phyloP scores from a whole-genome alignment of 2,329 filamentous ascomycete genomes.

The Penicillium hordei region DNA sequence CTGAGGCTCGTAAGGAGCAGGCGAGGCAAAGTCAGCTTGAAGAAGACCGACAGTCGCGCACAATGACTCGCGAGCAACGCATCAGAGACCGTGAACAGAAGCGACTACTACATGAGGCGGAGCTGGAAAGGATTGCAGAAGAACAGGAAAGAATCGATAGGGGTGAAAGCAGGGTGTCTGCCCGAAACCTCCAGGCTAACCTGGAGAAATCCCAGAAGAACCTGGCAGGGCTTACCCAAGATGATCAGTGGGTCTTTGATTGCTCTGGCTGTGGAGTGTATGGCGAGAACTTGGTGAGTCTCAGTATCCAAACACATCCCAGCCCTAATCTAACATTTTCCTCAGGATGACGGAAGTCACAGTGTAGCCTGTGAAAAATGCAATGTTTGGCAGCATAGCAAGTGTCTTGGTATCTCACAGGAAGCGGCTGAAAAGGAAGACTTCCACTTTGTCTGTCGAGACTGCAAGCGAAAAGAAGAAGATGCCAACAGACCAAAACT shows the following conservation, averaged over 20 bases:
- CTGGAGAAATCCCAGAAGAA: slow-evolving; percentile 78
- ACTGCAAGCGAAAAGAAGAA: slow-evolving; percentile 70
- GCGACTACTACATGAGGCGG: slow-evolving; percentile 79
- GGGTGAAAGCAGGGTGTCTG: slow-evolving; percentile 65
- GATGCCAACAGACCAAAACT: slow-evolving; percentile 62
- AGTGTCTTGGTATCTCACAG: slow-evolving; percentile 78
- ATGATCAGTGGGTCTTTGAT: slow-evolving; percentile 91
- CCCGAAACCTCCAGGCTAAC: slow-evolving; percentile 76
- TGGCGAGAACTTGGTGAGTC: slow-evolving; percentile 69
- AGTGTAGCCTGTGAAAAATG: slow-evolving; percentile 92
- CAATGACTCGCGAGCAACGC: slow-evolving; percentile 81
- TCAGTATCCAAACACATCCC: neutral
- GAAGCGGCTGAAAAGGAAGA: slow-evolving; percentile 77
- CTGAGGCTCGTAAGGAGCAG: slow-evolving; percentile 60
- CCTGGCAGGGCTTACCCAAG: slow-evolving; percentile 69
- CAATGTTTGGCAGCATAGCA: slow-evolving; percentile 96
- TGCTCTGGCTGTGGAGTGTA: slow-evolving; percentile 84
- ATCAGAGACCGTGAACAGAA: slow-evolving; percentile 82
- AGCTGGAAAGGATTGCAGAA: slow-evolving; percentile 75
- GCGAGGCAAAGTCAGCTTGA: slow-evolving; percentile 64
- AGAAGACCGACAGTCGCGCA: slow-evolving; percentile 72
- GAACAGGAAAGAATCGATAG: slow-evolving; percentile 63
- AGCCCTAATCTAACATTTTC: slow-evolving; percentile 22
- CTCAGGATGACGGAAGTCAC: slow-evolving; percentile 81
- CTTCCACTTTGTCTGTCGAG: slow-evolving; percentile 81